phyloP scores from a whole-genome alignment of 371 early-diverging fungal genomes.

The Apophysomyces trapeziformis region DNA sequence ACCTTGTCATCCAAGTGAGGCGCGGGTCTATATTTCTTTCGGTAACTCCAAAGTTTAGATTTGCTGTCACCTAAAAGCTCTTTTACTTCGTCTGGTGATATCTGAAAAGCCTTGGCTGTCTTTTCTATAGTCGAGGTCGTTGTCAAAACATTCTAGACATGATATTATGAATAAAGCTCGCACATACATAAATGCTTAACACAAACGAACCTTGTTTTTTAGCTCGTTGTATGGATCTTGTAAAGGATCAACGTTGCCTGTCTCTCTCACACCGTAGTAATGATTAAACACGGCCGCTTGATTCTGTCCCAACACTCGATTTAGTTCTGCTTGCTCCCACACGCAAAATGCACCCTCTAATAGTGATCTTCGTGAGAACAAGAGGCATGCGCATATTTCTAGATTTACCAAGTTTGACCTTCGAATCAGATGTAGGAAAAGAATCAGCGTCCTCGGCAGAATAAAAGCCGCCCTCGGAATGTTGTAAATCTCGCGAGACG shows the following conservation, averaged over 20 bases:
- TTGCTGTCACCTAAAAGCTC: neutral
- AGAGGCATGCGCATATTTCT: neutral
- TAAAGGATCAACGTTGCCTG: slow-evolving; percentile 62
- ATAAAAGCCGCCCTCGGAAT: slow-evolving; percentile 62
- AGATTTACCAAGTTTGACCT: slow-evolving; percentile 47
- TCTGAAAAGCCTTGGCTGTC: neutral
- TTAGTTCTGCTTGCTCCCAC: slow-evolving; percentile 60
- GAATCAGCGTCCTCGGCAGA: slow-evolving; percentile 78
- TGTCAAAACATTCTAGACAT: neutral
- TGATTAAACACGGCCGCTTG: slow-evolving; percentile 45
- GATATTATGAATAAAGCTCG: neutral
- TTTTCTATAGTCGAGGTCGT: neutral
- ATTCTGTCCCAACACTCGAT: slow-evolving; percentile 38
- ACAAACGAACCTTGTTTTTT: slow-evolving; percentile 38
- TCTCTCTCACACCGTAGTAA: slow-evolving; percentile 53
- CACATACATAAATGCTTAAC: neutral
- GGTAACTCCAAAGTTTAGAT: slow-evolving; percentile 47
- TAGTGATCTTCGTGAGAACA: neutral
- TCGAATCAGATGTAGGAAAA: slow-evolving; percentile 34
- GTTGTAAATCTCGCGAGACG: slow-evolving; percentile 53
- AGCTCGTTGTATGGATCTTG: slow-evolving; percentile 69
- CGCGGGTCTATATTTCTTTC: slow-evolving; percentile 53
- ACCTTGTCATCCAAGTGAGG: slow-evolving; percentile 73
- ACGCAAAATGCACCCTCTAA: slow-evolving; percentile 73
- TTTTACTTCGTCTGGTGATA: slow-evolving; percentile 9